phyloP scores from a whole-genome alignment of 2,329 filamentous ascomycete species.

The Aspergillus alliaceus region DNA sequence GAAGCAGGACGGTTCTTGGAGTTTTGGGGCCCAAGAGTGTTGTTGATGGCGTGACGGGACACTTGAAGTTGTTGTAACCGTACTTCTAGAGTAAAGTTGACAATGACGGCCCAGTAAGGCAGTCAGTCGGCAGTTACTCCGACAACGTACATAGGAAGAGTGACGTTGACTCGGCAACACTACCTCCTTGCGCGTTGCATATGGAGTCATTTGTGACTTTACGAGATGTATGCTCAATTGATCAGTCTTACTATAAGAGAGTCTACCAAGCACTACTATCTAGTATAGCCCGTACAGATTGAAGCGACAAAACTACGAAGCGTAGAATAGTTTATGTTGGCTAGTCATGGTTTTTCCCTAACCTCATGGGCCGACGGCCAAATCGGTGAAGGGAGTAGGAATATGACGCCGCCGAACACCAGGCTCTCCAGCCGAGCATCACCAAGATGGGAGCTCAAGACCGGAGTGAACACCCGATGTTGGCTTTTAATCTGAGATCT shows the following conservation, averaged over 20 bases:
- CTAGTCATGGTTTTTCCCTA: conserved; percentile 82
- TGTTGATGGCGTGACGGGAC: conserved; percentile 81
- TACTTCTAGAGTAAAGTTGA: not conserved
- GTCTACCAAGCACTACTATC: not conserved
- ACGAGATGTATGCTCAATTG: not conserved
- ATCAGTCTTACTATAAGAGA: not conserved
- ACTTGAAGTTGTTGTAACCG: conserved; percentile 74
- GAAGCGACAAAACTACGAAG: too few relatives aligned
- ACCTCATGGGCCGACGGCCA: conserved; percentile 85
- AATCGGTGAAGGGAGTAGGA: conserved; percentile 81
- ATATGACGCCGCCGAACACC: conserved; percentile 71
- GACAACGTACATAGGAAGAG: not conserved
- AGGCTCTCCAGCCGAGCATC: conserved; percentile 64
- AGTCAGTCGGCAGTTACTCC: too few relatives aligned
- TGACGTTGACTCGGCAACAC: not conserved
- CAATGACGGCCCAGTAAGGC: not conserved
- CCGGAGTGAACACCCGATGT: conserved; percentile 51
- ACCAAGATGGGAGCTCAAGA: conserved; percentile 67
- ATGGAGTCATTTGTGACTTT: not conserved
- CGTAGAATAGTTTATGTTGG: too few relatives aligned
- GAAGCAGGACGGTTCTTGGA: conserved; percentile 88
- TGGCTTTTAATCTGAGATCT: conserved; percentile 78
- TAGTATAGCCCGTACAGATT: too few relatives aligned
- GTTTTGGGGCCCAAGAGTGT: conserved; percentile 79
- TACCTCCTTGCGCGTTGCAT: not conserved